Evolutionary conservation across 176 grass and related monocot genomes (phyloP).

Genomic region (Oryza meyeriana): DNA sequence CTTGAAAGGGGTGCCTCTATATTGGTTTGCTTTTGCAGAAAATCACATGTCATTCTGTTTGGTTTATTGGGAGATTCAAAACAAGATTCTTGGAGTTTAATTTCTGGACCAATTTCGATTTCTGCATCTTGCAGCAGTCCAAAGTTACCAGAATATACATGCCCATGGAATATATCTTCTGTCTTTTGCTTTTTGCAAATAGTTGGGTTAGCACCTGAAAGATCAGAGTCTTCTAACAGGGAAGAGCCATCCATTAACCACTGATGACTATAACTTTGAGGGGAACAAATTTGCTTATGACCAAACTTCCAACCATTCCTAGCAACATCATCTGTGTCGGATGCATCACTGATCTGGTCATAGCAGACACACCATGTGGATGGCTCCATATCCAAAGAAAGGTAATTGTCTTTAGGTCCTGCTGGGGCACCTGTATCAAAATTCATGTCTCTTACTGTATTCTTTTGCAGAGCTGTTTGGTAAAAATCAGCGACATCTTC

Average conservation of each 20-base stretch:
- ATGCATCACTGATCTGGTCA: constrained; percentile 23
- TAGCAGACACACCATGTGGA: constrained; percentile 21
- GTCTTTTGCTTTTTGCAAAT: constrained; percentile 32
- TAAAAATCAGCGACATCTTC: constrained; percentile 33
- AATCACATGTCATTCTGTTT: constrained; percentile 35
- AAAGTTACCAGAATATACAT: constrained; percentile 32
- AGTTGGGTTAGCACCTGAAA: constrained; percentile 34
- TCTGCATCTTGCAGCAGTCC: constrained; percentile 32
- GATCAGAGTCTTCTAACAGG: constrained; percentile 32
- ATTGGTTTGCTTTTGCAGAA: constrained; percentile 41
- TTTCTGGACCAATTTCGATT: constrained; percentile 34
- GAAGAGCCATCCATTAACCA: constrained; percentile 40
- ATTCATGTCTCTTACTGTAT: constrained; percentile 38
- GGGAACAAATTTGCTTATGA: constrained; percentile 18
- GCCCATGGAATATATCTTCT: constrained; percentile 35
- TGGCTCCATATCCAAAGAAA: constrained; percentile 54
- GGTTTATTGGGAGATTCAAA: constrained; percentile 31
- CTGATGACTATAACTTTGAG: constrained; percentile 23
- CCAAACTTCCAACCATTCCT: constrained; percentile 17
- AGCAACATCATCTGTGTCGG: constrained; percentile 5
- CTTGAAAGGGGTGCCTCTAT: constrained; percentile 20
- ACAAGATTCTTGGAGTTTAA: constrained; percentile 37
- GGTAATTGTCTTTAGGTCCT: constrained; percentile 21
- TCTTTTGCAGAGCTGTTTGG: constrained; percentile 27
- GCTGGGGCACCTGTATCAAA: constrained; percentile 35